Conservation (phyloP, 2,329 filamentous ascomycete genomes). For the Phoma herbarum region DNA sequence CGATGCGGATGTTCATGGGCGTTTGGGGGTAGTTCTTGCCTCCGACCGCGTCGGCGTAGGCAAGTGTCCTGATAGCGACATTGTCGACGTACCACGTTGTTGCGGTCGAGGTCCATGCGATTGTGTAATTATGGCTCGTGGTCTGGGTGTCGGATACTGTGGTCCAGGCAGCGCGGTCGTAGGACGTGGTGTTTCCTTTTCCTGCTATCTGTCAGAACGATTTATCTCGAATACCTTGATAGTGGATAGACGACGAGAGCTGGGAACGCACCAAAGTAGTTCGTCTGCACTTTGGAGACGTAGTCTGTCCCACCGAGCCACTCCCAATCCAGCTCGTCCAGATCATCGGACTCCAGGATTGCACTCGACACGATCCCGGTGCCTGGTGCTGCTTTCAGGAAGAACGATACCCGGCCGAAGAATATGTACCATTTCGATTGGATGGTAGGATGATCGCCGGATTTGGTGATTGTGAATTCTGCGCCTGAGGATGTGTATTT, state of each 20-base stretch:
- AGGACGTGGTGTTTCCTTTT: slow-evolving; percentile 65
- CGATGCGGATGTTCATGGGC: slow-evolving; percentile 66
- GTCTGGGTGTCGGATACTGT: slow-evolving; percentile 61
- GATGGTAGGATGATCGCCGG: slow-evolving; percentile 67
- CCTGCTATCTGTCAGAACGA: too few relatives aligned
- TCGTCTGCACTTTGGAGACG: slow-evolving; percentile 67
- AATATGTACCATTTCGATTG: slow-evolving; percentile 84
- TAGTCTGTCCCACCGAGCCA: slow-evolving; percentile 70
- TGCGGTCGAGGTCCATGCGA: slow-evolving; percentile 71
- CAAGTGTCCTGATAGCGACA: slow-evolving; percentile 66
- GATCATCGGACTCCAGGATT: slow-evolving; percentile 80
- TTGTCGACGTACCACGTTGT: slow-evolving; percentile 76
- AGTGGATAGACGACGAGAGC: too few relatives aligned
- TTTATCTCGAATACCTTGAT: too few relatives aligned
- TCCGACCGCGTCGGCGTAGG: slow-evolving; percentile 56
- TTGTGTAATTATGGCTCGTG: slow-evolving; percentile 71
- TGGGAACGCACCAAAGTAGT: slow-evolving; percentile 70
- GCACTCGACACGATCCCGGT: slow-evolving; percentile 79
- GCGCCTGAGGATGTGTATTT: slow-evolving; percentile 54
- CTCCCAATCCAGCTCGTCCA: slow-evolving; percentile 88
- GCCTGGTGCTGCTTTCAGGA: slow-evolving; percentile 76
- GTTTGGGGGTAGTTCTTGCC: slow-evolving; percentile 75
- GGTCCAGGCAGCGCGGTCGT: slow-evolving; percentile 71
- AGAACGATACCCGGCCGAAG: slow-evolving; percentile 78
- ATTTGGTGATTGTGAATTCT: slow-evolving; percentile 57